Evolutionary conservation across 2,329 filamentous ascomycete species (phyloP).

Genomic region (Penicillium sp.): DNA sequence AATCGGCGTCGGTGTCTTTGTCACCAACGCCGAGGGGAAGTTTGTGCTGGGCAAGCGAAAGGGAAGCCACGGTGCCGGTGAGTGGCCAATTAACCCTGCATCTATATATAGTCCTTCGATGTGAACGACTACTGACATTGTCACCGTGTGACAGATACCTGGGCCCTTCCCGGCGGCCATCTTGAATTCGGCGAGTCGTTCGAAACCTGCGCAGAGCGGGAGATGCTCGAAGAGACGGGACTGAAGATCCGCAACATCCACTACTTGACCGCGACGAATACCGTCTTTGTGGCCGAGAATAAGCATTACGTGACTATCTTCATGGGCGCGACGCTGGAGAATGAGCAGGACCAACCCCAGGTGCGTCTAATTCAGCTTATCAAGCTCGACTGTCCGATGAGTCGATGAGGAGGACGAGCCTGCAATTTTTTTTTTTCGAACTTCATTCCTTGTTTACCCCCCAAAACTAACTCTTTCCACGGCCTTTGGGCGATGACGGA

Average conservation of each 20-base stretch:
- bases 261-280: slow-evolving; percentile 60
- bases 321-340: slow-evolving; percentile 49
- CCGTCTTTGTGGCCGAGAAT: slow-evolving; percentile 52
- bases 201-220: slow-evolving; percentile 58
- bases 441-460: no score
- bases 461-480: no score
- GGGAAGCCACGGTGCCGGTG: slow-evolving; percentile 45
- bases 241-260: slow-evolving; percentile 49
- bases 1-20: slow-evolving; percentile 47
- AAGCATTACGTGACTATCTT: slow-evolving; percentile 75
- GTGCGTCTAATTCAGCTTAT: slow-evolving; percentile 36
- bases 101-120: no score
- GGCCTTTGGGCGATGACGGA: no score
- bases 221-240: slow-evolving; percentile 65
- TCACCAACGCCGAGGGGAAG: slow-evolving; percentile 37
- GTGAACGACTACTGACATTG: no score
- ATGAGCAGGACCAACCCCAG: slow-evolving; percentile 47
- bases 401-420: not conserved
- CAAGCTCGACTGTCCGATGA: slow-evolving; percentile 1
- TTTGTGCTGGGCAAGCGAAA: slow-evolving; percentile 46
- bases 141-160: slow-evolving; percentile 43
- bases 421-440: not conserved
- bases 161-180: slow-evolving; percentile 68
- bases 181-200: slow-evolving; percentile 63
- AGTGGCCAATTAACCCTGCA: not conserved